These are phyloP conservation scores for Glycine tomentella DNA, from an alignment of 306 rosid species.

Conservation along the genomic window DNA sequence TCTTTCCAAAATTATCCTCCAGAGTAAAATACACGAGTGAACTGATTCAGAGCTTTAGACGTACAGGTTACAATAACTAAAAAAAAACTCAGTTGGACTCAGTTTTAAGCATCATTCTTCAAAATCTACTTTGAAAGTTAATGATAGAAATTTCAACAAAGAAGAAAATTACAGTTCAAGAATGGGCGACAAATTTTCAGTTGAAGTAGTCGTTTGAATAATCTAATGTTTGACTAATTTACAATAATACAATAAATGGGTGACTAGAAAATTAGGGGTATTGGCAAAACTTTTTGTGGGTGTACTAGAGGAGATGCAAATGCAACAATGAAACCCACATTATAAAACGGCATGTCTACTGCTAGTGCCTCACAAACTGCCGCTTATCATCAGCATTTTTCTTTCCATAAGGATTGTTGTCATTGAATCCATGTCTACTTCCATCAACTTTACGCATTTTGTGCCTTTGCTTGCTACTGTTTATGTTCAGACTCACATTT, in stretches of 20 bases:
- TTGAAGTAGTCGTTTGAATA: constrained; percentile 7
- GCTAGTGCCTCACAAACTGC: constrained; percentile 67
- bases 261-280: constrained; percentile 27
- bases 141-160: constrained; percentile 26
- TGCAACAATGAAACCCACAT: neutral
- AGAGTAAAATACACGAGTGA: too few species aligned
- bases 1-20: too few species aligned
- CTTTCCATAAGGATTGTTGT: constrained; percentile 74
- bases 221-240: constrained; percentile 23
- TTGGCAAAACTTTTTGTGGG: constrained; percentile 52
- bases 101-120: neutral
- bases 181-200: neutral
- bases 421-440: constrained; percentile 69
- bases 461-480: constrained; percentile 74
- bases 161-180: constrained; percentile 32
- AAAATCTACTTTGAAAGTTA: neutral
- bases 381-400: constrained; percentile 51
- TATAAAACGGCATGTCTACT: neutral
- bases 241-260: constrained; percentile 22
- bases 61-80: too few species aligned
- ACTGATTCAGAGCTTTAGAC: too few species aligned
- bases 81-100: too few species aligned
- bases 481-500: constrained; percentile 76
- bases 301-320: neutral
- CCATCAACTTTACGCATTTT: constrained; percentile 66